Conservation (phyloP, 192 early-diverging fungal genomes). For the Cetraspora pellucida region DNA sequence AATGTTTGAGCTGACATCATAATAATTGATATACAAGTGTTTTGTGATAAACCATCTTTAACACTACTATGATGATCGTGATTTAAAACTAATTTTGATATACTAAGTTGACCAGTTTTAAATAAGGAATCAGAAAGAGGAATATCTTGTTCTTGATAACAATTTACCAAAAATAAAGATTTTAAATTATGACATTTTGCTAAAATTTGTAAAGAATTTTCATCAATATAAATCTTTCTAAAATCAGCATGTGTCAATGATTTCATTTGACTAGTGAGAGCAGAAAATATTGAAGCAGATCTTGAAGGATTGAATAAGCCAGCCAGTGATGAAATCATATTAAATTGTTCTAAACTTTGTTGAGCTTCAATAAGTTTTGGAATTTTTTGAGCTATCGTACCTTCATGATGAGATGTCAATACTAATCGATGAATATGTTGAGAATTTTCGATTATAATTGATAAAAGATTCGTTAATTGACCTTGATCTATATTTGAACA, state of each 20-base stretch:
- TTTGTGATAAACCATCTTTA: background rate
- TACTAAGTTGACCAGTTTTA: background rate
- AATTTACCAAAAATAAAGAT: conserved; percentile 16
- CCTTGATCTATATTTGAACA: conserved; percentile 4
- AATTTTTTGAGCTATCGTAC: background rate
- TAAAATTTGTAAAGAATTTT: conserved; percentile 23
- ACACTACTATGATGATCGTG: background rate
- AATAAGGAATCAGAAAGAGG: background rate
- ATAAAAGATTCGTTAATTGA: background rate
- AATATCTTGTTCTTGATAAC: conserved; percentile 25
- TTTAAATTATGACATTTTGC: conserved; percentile 22
- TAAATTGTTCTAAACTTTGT: background rate
- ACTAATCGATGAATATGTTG: background rate
- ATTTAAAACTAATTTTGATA: conserved; percentile 5
- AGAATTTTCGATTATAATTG: background rate
- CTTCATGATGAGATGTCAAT: background rate
- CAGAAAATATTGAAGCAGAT: conserved; percentile 15
- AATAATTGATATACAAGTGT: background rate
- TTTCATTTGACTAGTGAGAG: conserved; percentile 2
- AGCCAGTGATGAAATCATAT: background rate
- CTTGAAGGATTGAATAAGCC: conserved; percentile 8
- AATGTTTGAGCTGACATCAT: conserved; percentile 14
- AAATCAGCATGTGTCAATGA: background rate
- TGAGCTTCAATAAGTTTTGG: conserved; percentile 19
- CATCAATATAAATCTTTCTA: conserved; percentile 2